Evolutionary conservation across 768 basidiomycete genomes (phyloP).

Genomic region (Boletellus ananiceps): DNA sequence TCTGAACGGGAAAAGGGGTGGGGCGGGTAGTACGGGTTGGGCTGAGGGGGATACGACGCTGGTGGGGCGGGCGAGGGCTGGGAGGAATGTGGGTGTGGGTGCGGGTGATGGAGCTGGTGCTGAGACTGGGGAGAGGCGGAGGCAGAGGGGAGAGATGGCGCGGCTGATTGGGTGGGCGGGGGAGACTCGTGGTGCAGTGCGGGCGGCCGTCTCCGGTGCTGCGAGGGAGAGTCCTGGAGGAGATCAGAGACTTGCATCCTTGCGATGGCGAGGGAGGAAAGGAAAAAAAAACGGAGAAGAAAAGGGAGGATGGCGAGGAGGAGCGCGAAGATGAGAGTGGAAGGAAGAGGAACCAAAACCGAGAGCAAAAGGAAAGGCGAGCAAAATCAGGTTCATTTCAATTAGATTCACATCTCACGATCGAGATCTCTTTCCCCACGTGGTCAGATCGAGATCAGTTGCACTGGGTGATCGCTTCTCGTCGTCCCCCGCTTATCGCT

Average conservation of each 20-base stretch:
- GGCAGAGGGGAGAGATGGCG: slow-evolving; percentile 23
- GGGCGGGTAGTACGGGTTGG: slow-evolving; percentile 17
- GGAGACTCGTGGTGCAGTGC: slow-evolving; percentile 22
- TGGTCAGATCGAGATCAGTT: slow-evolving; percentile 30
- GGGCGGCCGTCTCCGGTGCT: slow-evolving; percentile 38
- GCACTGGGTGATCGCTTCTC: slow-evolving; percentile 7
- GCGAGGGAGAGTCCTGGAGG: slow-evolving; percentile 66
- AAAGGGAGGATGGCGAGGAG: slow-evolving; percentile 7
- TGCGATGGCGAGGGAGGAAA: neutral
- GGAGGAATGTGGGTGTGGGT: slow-evolving; percentile 11
- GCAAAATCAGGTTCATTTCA: slow-evolving; percentile 33
- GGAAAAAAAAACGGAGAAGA: neutral
- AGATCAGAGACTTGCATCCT: slow-evolving; percentile 67
- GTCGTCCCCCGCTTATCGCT: too few species aligned
- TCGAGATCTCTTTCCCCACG: slow-evolving; percentile 29
- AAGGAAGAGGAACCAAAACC: slow-evolving; percentile 24
- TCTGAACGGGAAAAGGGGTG: slow-evolving; percentile 16
- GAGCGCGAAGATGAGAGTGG: slow-evolving; percentile 22
- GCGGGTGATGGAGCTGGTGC: slow-evolving; percentile 28
- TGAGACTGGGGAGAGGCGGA: slow-evolving; percentile 32
- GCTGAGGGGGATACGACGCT: slow-evolving; percentile 23
- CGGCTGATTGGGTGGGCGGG: slow-evolving; percentile 25
- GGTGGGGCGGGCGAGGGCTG: slow-evolving; percentile 8
- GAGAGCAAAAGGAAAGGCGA: slow-evolving; percentile 28
- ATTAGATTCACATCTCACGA: slow-evolving; percentile 33